phyloP scores from a whole-genome alignment of 805 yeast species.

The Kazachstania viticola region DNA sequence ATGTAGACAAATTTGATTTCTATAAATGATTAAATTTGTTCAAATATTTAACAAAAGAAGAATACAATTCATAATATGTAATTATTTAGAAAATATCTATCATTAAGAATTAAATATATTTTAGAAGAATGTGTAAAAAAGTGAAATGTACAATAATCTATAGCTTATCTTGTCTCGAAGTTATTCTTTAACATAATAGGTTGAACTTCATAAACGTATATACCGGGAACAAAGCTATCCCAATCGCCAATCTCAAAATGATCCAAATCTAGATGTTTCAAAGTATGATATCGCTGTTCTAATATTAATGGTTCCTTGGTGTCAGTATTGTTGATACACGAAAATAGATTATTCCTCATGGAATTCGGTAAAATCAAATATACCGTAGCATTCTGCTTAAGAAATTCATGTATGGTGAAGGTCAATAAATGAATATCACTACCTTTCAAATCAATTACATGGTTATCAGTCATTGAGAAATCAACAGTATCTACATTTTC shows the following conservation, averaged over 20 bases:
- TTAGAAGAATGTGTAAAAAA: background rate
- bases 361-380: conserved; percentile 15
- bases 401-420: conserved; percentile 11
- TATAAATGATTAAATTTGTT: conserved; percentile 45
- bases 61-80: background rate
- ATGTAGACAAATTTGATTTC: conserved; percentile 95
- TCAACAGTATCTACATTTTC: conserved; percentile 14
- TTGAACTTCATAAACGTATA: too few species aligned
- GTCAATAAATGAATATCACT: conserved; percentile 23
- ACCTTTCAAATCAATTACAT: conserved; percentile 39
- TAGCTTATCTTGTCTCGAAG: too few species aligned
- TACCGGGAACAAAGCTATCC: conserved; percentile 47
- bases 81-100: background rate
- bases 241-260: conserved; percentile 46
- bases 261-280: conserved; percentile 58
- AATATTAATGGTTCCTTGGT: conserved; percentile 2
- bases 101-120: background rate
- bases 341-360: conserved; percentile 5
- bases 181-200: too few species aligned
- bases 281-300: conserved; percentile 27
- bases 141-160: too few species aligned
- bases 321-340: too few species aligned
- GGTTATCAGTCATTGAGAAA: conserved; percentile 8
- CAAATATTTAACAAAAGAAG: background rate
- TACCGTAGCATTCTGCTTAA: conserved; percentile 3